Percentiles rank a stretch among this genome's conserved stretches.
These are phyloP conservation scores for Vairimorpha ceranae DNA, from an alignment of 371 early-diverging fungal species.

Conservation along the genomic window DNA sequence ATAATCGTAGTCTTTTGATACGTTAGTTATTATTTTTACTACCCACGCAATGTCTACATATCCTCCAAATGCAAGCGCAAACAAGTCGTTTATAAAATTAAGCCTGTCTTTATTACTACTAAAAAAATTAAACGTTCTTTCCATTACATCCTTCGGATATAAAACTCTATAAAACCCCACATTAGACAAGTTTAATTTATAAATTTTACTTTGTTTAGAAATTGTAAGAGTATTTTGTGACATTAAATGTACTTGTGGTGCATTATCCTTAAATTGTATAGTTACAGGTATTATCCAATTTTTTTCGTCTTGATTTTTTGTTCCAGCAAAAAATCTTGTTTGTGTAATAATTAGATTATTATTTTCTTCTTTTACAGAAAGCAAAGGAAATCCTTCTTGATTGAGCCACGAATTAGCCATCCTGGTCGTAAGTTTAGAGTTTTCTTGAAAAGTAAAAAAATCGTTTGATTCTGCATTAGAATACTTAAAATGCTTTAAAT, in stretches of 20 bases:
- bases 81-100: slow-evolving; percentile 29
- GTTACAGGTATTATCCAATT: slow-evolving; percentile 62
- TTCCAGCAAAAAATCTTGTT: slow-evolving; percentile 70
- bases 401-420: slow-evolving; percentile 80
- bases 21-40: neutral
- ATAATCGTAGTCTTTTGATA: neutral
- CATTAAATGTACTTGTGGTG: slow-evolving; percentile 49
- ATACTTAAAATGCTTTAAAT: slow-evolving; percentile 71
- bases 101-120: slow-evolving; percentile 17
- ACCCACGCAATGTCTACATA: slow-evolving; percentile 7
- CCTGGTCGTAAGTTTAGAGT: slow-evolving; percentile 67
- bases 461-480: slow-evolving; percentile 66
- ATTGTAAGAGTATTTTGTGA: neutral
- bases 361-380: slow-evolving; percentile 55
- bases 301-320: slow-evolving; percentile 65
- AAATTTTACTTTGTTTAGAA: slow-evolving; percentile 43
- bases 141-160: slow-evolving; percentile 63
- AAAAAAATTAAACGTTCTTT: slow-evolving; percentile 15
- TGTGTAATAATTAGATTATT: slow-evolving; percentile 63
- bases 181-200: slow-evolving; percentile 67
- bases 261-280: slow-evolving; percentile 70
- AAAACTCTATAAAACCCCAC: slow-evolving; percentile 68
- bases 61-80: slow-evolving; percentile 19
- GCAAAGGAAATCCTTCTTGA: slow-evolving; percentile 68
- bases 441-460: slow-evolving; percentile 43